Evolutionary conservation across 306 rosid species (phyloP), one percentile per base, ranked within the genome.

Genomic region (Abrus pulchellus): DNA sequence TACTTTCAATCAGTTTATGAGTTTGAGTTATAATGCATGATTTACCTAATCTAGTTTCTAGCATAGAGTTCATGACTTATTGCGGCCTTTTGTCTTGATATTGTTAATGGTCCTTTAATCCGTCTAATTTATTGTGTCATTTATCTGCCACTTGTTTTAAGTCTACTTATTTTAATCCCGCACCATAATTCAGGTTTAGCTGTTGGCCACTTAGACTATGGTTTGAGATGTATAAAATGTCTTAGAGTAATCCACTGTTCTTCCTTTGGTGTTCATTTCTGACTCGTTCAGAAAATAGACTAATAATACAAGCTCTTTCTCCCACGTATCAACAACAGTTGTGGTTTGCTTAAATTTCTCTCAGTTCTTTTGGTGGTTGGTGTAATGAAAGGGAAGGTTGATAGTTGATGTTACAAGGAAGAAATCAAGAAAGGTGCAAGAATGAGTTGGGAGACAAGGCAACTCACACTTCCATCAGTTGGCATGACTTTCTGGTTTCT

Each of bases 121-220:
- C n/a, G 41, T 66, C 45, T 81, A 82, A 73, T 89, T 85, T 81
- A 74, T 76, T 64, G 34, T 47, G 62, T 40, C 56, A 78, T 77
- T 72, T 74, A 36, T 83, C 56, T 69, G 67, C 81, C 82, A 75
- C 80, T 82, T 67, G 38, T 69, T 78, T 55, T 52, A 20, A 65
- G 56, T 80, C 28, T 41, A 28, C 75, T 77, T 83, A 68, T 56
- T 76, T 78, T 84, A 82, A 74, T 85, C 71, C 55, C 68, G 20
- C 20, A 73, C 89, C 83, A 71, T 86, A 84, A 82, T 81, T 88
- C 83, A 83, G 83, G 92, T 84, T 90, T 68, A 84, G 97, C 82
- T 90, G 97, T 90, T 93, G 86, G 94, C 93, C 97, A 93, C 97
- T 92, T 85, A 72, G 68, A 75, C 61, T 81, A 79, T 62, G 88